These are phyloP conservation scores for Pneumocystis jirovecii DNA, from an alignment of 1,139 yeast species.

Conservation along the genomic window DNA sequence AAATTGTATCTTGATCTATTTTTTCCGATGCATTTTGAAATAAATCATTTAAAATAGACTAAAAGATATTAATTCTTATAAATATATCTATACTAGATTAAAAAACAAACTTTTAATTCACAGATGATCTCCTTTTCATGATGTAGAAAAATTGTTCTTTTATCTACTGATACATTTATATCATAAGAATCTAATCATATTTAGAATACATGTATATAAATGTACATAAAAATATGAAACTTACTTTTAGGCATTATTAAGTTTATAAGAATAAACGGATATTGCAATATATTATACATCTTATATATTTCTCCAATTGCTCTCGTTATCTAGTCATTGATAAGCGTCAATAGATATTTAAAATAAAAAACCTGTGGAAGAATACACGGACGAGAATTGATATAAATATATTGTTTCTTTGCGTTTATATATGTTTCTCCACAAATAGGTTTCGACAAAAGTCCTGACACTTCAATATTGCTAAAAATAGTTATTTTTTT, in stretches of 20 bases:
- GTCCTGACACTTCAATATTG: conserved; percentile 37
- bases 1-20: background rate
- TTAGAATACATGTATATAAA: background rate
- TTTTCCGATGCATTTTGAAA: background rate
- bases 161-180: conserved; percentile 84
- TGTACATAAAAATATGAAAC: background rate
- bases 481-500: conserved; percentile 16
- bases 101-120: background rate
- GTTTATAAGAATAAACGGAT: conserved; percentile 57
- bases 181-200: conserved; percentile 41
- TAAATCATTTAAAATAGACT: background rate
- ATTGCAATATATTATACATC: conserved; percentile 54
- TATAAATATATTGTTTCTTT: conserved; percentile 60
- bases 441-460: conserved; percentile 57
- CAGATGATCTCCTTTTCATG: conserved; percentile 32
- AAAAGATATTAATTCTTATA: background rate
- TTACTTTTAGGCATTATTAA: conserved; percentile 27
- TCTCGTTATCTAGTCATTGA: conserved; percentile 24
- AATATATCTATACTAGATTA: background rate
- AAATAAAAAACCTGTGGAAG: conserved; percentile 32
- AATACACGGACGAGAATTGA: conserved; percentile 62
- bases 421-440: conserved; percentile 57
- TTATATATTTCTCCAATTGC: conserved; percentile 60
- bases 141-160: conserved; percentile 54
- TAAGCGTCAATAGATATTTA: background rate